phyloP scores from a whole-genome alignment of 2,329 filamentous ascomycete genomes.

The Hyphodiscus sp. region DNA sequence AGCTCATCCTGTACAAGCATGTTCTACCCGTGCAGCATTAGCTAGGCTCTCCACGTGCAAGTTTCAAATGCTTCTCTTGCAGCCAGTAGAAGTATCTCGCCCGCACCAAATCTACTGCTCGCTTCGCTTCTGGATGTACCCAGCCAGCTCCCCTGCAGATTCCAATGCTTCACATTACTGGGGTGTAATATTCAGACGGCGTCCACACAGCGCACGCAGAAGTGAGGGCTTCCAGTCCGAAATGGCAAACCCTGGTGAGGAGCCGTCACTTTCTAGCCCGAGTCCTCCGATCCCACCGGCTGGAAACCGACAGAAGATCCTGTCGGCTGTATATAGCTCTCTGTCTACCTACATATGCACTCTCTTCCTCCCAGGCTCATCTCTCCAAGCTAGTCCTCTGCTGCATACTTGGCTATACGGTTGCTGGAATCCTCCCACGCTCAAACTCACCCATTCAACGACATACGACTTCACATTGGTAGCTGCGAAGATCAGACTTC shows the following conservation, averaged over 20 bases:
- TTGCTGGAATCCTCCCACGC: not conserved
- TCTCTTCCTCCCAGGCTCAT: not conserved
- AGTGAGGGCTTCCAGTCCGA: not conserved
- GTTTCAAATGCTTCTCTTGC: not conserved
- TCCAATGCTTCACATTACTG: not conserved
- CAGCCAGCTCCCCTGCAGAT: not conserved
- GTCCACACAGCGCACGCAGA: not conserved
- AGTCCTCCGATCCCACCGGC: not conserved
- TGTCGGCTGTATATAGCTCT: not conserved
- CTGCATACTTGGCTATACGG: not conserved
- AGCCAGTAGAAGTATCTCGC: not conserved
- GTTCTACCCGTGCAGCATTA: too few species aligned
- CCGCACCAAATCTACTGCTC: not conserved
- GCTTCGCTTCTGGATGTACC: not conserved
- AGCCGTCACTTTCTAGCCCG: not conserved
- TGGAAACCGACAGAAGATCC: not conserved
- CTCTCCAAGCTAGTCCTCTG: not conserved
- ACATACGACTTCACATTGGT: not conserved
- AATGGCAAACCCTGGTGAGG: not conserved
- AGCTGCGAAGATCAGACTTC: too few species aligned
- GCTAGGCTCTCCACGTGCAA: not conserved
- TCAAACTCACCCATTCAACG: not conserved
- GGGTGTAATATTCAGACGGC: not conserved
- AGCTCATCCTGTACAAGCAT: too few species aligned
- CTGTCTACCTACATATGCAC: not conserved